phyloP scores from a whole-genome alignment of 345 rosid genomes.

The Rhizophora mangle region DNA sequence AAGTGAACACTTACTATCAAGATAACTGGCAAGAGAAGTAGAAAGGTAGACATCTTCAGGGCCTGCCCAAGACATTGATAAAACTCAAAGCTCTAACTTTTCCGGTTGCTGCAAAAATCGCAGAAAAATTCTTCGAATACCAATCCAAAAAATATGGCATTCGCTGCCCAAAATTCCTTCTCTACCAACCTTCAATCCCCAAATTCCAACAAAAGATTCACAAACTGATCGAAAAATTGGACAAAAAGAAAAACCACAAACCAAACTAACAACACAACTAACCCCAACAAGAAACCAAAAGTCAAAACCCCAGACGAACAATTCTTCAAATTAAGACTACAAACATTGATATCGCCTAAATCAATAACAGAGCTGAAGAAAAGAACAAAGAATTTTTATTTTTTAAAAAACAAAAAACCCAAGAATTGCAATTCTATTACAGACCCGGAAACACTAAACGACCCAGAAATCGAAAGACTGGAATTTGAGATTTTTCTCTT shows the following conservation, averaged over 20 bases:
- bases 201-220: not conserved
- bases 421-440: not conserved
- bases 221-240: not conserved
- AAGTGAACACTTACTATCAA: constrained; percentile 21
- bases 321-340: constrained; percentile 1
- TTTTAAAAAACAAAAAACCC: not conserved
- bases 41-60: constrained; percentile 28
- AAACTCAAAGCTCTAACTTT: constrained; percentile 24
- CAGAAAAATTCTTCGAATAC: constrained; percentile 31
- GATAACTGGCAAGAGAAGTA: constrained; percentile 32
- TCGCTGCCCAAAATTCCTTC: constrained; percentile 29
- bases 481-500: constrained; percentile 15
- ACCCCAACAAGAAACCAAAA: constrained; percentile 12
- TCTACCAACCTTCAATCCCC: constrained; percentile 2
- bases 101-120: constrained; percentile 38
- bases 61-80: constrained; percentile 32
- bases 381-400: not conserved
- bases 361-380: constrained; percentile 10
- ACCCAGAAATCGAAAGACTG: not conserved
- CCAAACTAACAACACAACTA: not conserved
- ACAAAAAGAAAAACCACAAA: not conserved
- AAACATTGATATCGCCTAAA: constrained; percentile 4
- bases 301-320: constrained; percentile 1
- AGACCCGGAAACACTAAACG: not conserved
- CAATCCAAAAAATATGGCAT: constrained; percentile 37